Base-by-base conservation (phyloP, 2,329 filamentous ascomycete species). In the Ophidiomyces ophidiicola region DNA sequence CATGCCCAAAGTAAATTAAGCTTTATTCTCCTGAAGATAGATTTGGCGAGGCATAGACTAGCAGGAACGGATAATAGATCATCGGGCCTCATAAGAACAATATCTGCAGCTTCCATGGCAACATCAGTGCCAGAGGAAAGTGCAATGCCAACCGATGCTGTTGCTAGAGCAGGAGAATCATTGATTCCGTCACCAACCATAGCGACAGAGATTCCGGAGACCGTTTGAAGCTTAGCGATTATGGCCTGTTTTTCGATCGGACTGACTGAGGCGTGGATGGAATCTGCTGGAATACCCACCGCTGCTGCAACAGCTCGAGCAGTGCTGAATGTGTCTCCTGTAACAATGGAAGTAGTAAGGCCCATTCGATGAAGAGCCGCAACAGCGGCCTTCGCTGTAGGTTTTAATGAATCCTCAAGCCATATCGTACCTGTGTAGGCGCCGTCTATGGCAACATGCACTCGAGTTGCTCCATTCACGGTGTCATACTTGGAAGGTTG, bases 181-280 rank as follows among this genome's bases (percentile, higher is more conserved):
- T 98, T 98, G 71, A 98, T 94, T 29, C 90, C 90, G 59, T 98
- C 90, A 37, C 90, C 87, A 10, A 96, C 87, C 90, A 98, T 98
- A 49, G 84, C 90, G 18, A 96, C 84, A 12, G 17, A 30, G 35
- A 81, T 69, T 51, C 86, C 74, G 44, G 85, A 85, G 44, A 85
- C 84, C 0, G 70, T 67, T 62, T 94, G 85, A 12, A 96, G 71
- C 39, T 80, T 67, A 35, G 76, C 74, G 51, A 98, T 72, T 49
- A 96, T 92, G 19, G 72, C 68, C 57, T 92, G 87, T 58, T 98
- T 98, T 63, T 93, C 82, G 47, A 85, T 80, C 0, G 90, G 90
- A 3, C 82, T 85, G 33, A 88, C 82, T n/a, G 83, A 82, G 8
- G 90, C 85, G 54, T 80, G 80, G 25, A 96, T 84, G 46, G 86